phyloP scores from a whole-genome alignment of 805 yeast species.

The Jamesozyma rosinii region DNA sequence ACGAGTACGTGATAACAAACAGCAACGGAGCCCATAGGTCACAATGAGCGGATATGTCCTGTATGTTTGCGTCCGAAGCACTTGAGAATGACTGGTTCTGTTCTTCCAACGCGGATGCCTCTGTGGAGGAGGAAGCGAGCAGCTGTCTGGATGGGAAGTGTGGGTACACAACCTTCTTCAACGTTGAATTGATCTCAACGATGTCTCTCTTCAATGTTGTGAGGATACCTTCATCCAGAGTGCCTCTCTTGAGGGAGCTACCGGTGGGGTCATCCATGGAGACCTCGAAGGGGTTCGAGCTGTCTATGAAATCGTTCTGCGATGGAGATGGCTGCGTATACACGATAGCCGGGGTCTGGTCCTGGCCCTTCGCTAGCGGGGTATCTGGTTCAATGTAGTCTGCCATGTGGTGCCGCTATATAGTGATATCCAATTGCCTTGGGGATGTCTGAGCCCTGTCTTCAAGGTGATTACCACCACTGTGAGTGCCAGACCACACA shows the following conservation, averaged over 20 bases:
- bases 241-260: conserved; percentile 20
- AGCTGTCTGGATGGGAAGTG: conserved; percentile 17
- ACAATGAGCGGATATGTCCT: conserved; percentile 13
- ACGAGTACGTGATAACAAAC: conserved; percentile 25
- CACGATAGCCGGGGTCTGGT: neutral
- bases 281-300: conserved; percentile 3
- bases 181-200: conserved; percentile 23
- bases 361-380: conserved; percentile 1
- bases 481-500: too few species aligned
- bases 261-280: neutral
- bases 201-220: conserved; percentile 27
- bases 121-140: conserved; percentile 3
- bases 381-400: conserved; percentile 21
- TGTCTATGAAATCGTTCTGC: neutral
- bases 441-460: too few species aligned
- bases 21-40: conserved; percentile 32
- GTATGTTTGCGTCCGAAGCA: neutral
- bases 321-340: neutral
- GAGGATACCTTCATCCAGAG: conserved; percentile 26
- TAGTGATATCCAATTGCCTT: too few species aligned
- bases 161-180: conserved; percentile 30
- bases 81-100: neutral
- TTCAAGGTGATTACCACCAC: too few species aligned
- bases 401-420: too few species aligned
- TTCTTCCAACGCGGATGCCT: neutral